Percentiles rank a stretch among this genome's conserved stretches.
Conservation (phyloP, 257 asterid species). For the Nyctanthes arbortristis region DNA sequence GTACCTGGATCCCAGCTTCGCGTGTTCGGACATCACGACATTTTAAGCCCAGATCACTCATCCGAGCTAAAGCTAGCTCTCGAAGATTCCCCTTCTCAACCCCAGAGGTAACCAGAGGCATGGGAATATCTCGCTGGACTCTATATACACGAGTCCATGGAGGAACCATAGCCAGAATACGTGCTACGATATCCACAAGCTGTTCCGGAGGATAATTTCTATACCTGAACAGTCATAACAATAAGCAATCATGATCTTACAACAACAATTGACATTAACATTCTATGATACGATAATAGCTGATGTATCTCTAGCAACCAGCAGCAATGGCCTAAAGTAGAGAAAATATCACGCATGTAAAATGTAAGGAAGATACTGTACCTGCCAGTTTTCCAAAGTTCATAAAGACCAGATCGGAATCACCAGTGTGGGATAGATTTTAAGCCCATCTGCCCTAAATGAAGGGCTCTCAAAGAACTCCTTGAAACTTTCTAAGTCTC, state of each 20-base stretch:
- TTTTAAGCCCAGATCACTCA: constrained; percentile 98
- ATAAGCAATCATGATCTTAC: neutral
- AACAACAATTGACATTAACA: constrained; percentile 16
- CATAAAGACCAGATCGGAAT: constrained; percentile 99
- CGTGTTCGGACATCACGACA: constrained; percentile 98
- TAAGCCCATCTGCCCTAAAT: constrained; percentile 95
- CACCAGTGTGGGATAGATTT: constrained; percentile 95
- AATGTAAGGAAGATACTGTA: constrained; percentile 20
- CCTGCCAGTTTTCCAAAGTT: constrained; percentile 99
- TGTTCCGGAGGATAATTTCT: constrained; percentile 98
- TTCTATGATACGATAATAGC: constrained; percentile 8
- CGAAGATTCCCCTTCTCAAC: constrained; percentile 99
- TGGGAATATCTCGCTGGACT: constrained; percentile 98
- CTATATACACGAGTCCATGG: constrained; percentile 99
- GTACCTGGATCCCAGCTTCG: constrained; percentile 99
- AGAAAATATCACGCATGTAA: neutral
- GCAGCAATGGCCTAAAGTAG: constrained; percentile 15
- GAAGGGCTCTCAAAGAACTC: constrained; percentile 96
- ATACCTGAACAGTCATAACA: constrained; percentile 49
- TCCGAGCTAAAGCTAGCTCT: constrained; percentile 93
- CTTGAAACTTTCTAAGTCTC: constrained; percentile 97
- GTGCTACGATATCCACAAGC: constrained; percentile 97
- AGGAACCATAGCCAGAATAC: constrained; percentile 93
- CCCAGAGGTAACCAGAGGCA: constrained; percentile 98
- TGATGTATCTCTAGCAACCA: neutral